Percentiles rank a stretch among this genome's conserved stretches.
Evolutionary conservation across 306 rosid species (phyloP).

Genomic region (Dryas drummondii): DNA sequence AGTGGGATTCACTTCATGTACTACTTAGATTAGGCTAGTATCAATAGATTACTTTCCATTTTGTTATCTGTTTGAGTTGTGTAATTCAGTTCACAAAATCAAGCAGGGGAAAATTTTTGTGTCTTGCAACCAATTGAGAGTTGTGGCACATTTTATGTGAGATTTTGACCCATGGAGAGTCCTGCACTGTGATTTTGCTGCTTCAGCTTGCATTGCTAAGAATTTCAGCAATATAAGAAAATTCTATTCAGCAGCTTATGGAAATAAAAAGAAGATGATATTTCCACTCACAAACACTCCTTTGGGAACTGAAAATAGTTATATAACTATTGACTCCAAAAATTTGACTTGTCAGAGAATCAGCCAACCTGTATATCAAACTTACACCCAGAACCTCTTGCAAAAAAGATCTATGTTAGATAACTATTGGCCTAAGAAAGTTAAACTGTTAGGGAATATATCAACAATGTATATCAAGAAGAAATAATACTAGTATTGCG

Average conservation of each 20-base stretch:
- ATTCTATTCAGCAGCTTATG: neutral
- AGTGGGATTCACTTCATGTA: neutral
- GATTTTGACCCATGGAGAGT: no score
- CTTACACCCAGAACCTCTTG: no score
- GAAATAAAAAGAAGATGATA: neutral
- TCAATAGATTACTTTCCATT: neutral
- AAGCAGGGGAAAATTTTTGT: neutral
- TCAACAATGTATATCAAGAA: no score
- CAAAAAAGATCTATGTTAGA: no score
- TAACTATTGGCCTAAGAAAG: no score
- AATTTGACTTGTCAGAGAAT: no score
- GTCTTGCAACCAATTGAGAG: neutral
- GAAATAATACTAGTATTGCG: no score
- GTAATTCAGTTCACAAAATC: neutral
- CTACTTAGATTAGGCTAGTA: neutral
- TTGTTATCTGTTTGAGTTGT: slow-evolving; percentile 4
- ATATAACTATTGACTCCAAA: no score
- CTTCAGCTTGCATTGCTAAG: neutral
- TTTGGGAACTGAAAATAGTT: no score
- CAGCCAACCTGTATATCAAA: no score
- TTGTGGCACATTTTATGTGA: neutral
- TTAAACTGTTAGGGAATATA: no score
- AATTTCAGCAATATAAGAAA: neutral
- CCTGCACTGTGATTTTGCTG: neutral
- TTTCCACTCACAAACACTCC: neutral